Percentiles rank a stretch among this genome's conserved stretches.
These are phyloP conservation scores for Dendrothele bispora DNA, from an alignment of 768 basidiomycete species.

Conservation along the genomic window DNA sequence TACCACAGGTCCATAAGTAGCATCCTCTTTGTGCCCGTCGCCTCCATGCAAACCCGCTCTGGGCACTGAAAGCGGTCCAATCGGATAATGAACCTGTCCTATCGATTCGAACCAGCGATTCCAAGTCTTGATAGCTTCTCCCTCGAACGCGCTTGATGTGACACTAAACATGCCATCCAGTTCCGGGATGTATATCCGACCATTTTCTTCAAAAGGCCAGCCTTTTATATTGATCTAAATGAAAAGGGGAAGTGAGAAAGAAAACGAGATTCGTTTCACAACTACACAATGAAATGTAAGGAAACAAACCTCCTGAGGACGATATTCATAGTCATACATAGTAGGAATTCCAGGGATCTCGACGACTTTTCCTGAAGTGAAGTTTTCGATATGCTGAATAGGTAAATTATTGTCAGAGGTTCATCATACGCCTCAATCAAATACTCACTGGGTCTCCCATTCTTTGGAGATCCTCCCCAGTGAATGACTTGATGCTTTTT, in stretches of 20 bases:
- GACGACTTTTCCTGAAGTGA: slow-evolving; percentile 2
- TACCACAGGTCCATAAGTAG: not conserved
- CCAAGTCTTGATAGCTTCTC: slow-evolving; percentile 1
- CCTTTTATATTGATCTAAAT: not conserved
- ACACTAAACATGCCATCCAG: slow-evolving; percentile 4
- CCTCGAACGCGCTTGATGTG: not conserved
- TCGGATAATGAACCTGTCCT: not conserved
- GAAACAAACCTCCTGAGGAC: slow-evolving; percentile 3
- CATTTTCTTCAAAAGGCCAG: not conserved
- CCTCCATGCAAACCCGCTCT: not conserved
- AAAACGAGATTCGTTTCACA: no score
- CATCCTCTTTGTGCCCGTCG: not conserved
- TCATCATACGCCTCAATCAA: no score
- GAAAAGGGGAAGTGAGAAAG: no score
- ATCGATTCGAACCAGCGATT: slow-evolving; percentile 1
- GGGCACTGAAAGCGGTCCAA: slow-evolving; percentile 2
- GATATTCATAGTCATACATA: slow-evolving; percentile 7
- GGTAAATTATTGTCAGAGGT: no score
- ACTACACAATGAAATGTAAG: not conserved
- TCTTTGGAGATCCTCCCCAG: no score
- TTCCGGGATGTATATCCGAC: slow-evolving; percentile 3
- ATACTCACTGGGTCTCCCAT: no score
- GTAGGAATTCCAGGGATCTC: slow-evolving; percentile 1
- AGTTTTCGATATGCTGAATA: no score
- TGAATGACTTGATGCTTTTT: no score